These are phyloP conservation scores for Tinospora cordifolia DNA, from an alignment of 164 flowering plant genomes.

Conservation along the genomic window DNA sequence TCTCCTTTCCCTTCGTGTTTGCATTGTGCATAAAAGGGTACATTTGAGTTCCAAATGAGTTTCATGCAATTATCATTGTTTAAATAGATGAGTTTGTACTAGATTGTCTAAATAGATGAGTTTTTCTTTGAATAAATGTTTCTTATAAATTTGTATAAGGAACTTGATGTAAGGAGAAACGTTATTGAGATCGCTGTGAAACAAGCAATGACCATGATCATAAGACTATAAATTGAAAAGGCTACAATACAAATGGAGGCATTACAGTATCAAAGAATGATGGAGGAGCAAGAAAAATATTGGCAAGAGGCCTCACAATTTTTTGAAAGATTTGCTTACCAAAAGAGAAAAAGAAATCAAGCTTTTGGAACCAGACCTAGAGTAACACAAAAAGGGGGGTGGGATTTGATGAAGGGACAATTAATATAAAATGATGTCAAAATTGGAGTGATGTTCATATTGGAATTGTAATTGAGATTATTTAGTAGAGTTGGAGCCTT, in stretches of 20 bases:
- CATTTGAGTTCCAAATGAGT: no score
- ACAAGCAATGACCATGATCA: conserved; percentile 94
- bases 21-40: no score
- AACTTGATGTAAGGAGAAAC: conserved; percentile 75
- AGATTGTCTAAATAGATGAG: conserved; percentile 45
- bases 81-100: conserved; percentile 34
- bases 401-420: conserved; percentile 15
- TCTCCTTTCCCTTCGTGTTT: no score
- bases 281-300: conserved; percentile 91
- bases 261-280: conserved; percentile 85
- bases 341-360: conserved; percentile 57
- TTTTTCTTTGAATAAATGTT: conserved; percentile 48
- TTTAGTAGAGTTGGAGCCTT: no score
- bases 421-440: conserved; percentile 18
- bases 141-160: conserved; percentile 48
- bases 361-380: conserved; percentile 49
- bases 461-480: conserved; percentile 19
- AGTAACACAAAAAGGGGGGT: conserved; percentile 34
- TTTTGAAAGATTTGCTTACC: no score
- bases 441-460: conserved; percentile 15
- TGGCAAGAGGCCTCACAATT: conserved; percentile 62
- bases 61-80: no score
- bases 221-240: conserved; percentile 75
- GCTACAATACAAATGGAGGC: conserved; percentile 86
- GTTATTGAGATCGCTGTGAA: conserved; percentile 75